Conservation (phyloP, 179 eudicot genomes). For the Silene vulgaris region DNA sequence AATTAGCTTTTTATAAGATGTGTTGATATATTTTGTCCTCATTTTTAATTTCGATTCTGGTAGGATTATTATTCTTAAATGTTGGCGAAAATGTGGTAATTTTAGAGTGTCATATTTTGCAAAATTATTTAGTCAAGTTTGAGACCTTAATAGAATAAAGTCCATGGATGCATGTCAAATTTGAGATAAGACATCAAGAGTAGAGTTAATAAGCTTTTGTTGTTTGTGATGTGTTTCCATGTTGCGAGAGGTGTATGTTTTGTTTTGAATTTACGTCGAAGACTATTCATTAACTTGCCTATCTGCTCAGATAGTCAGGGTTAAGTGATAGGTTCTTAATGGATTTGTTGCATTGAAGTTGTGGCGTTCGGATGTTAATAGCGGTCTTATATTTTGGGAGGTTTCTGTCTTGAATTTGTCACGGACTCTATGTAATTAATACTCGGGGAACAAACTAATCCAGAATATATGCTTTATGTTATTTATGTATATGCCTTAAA, state of each 20-base stretch:
- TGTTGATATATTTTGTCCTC: not conserved
- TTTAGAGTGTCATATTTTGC: not conserved
- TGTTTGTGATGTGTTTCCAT: not conserved
- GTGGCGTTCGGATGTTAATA: not conserved
- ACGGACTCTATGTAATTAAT: not conserved
- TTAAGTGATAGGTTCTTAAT: not conserved
- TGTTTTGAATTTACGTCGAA: not conserved
- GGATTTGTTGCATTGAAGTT: not conserved
- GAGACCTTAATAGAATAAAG: not conserved
- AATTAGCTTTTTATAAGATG: not conserved
- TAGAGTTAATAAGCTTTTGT: not conserved
- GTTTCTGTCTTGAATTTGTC: not conserved
- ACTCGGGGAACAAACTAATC: not conserved
- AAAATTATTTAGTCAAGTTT: not conserved
- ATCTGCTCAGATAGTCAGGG: not conserved
- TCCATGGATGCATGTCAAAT: not conserved
- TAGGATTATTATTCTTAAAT: not conserved
- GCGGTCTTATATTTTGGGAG: not conserved
- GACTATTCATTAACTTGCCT: not conserved
- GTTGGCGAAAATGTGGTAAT: not conserved
- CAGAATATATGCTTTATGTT: not conserved
- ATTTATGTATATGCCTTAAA: not conserved
- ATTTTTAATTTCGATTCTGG: not conserved
- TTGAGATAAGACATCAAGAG: not conserved
- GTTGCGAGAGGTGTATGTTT: not conserved